Evolutionary conservation across 2,329 filamentous ascomycete species (phyloP).

Genomic region (Acephala macrosclerotiorum): DNA sequence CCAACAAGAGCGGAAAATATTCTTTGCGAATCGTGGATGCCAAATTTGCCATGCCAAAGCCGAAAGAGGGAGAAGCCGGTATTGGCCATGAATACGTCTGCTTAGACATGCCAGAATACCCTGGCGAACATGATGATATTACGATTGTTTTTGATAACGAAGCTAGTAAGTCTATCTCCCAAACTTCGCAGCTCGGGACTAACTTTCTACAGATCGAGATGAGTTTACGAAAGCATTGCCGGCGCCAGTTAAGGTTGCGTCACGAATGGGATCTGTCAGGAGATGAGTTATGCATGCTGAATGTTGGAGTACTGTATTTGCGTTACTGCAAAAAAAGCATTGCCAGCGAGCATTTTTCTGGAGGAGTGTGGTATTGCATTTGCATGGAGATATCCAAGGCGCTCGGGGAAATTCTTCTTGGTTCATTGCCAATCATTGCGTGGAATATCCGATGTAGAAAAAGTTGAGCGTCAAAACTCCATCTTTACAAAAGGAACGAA

Average conservation of each 20-base stretch:
- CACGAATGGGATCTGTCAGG: slow-evolving; percentile 44
- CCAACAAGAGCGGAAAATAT: slow-evolving; percentile 68
- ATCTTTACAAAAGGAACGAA: background rate
- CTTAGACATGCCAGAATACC: slow-evolving; percentile 86
- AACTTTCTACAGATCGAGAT: slow-evolving; percentile 33
- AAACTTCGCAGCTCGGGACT: slow-evolving; percentile 17
- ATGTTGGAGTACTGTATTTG: slow-evolving; percentile 17
- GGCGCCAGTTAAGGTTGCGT: slow-evolving; percentile 43
- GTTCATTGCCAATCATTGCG: slow-evolving; percentile 3
- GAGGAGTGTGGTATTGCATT: slow-evolving; percentile 16
- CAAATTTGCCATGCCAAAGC: slow-evolving; percentile 83
- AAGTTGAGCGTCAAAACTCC: background rate
- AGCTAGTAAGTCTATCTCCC: slow-evolving; percentile 45
- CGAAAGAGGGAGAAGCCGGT: slow-evolving; percentile 56
- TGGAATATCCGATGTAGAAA: background rate
- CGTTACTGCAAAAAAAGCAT: slow-evolving; percentile 11
- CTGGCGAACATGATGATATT: slow-evolving; percentile 92
- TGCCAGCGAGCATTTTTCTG: slow-evolving; percentile 5
- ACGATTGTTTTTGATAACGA: slow-evolving; percentile 83
- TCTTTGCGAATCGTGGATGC: slow-evolving; percentile 85
- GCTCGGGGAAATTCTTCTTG: slow-evolving; percentile 16
- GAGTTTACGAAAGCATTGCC: slow-evolving; percentile 44
- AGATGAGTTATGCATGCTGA: slow-evolving; percentile 32
- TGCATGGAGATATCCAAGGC: slow-evolving; percentile 35
- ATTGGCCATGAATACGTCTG: slow-evolving; percentile 78